phyloP scores from a whole-genome alignment of 768 basidiomycete genomes.

The Calocera viscosa region DNA sequence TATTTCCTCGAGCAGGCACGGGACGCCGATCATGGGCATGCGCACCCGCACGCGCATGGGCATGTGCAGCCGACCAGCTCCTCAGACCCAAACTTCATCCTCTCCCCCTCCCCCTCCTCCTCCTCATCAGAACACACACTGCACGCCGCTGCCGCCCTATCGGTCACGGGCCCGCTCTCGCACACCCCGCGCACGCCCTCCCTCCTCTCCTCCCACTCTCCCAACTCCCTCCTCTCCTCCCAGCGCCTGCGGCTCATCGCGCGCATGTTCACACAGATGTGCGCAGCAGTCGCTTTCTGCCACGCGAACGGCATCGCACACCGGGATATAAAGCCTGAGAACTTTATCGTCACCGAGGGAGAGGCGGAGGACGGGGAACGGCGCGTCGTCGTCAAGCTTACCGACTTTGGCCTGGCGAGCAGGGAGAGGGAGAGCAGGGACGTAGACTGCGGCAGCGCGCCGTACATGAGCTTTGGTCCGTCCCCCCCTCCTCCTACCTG shows the following conservation, averaged over 20 bases:
- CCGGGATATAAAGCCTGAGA: conserved; percentile 98
- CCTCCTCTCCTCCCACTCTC: conserved; percentile 71
- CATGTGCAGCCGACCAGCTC: conserved; percentile 11
- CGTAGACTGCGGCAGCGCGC: conserved; percentile 97
- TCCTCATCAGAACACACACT: background rate
- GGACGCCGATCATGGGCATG: conserved; percentile 32
- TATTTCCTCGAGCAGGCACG: conserved; percentile 96
- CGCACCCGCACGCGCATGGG: conserved; percentile 22
- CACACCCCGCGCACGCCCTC: conserved; percentile 84
- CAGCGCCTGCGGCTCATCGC: conserved; percentile 85
- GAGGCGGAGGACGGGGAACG: conserved; percentile 51
- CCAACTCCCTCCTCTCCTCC: conserved; percentile 67
- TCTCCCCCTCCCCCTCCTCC: background rate
- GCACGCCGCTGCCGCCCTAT: background rate
- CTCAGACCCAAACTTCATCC: too few species aligned
- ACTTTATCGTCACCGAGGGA: conserved; percentile 88
- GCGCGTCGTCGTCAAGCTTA: conserved; percentile 88
- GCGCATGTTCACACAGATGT: conserved; percentile 98
- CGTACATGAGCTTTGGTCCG: conserved; percentile 96
- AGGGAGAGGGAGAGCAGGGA: conserved; percentile 79
- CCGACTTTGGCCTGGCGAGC: conserved; percentile 93
- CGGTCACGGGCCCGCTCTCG: conserved; percentile 11
- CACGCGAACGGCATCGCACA: conserved; percentile 86
- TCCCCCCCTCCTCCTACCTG: background rate
- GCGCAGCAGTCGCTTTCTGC: conserved; percentile 89